These are phyloP conservation scores for Scytalidium sp. DNA, from an alignment of 2,329 filamentous ascomycete species.

Conservation along the genomic window DNA sequence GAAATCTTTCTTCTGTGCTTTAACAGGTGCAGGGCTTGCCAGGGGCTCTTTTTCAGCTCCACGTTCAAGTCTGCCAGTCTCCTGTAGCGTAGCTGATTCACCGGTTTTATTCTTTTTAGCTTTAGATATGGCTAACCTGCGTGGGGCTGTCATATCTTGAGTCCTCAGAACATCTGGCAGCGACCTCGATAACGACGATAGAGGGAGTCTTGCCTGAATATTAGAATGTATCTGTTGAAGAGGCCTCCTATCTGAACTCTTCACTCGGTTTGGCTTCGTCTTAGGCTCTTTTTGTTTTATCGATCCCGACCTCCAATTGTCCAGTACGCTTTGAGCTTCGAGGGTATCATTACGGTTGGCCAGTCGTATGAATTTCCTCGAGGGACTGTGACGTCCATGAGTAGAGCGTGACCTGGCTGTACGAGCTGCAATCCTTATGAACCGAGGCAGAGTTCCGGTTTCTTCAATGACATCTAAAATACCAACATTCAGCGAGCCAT, in stretches of 20 bases:
- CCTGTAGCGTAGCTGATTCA: conserved; percentile 26
- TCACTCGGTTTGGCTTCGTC: neutral
- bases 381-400: conserved; percentile 53
- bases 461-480: conserved; percentile 53
- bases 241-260: conserved; percentile 1
- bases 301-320: conserved; percentile 47
- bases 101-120: conserved; percentile 22
- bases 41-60: neutral
- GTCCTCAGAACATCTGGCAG: neutral
- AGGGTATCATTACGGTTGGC: conserved; percentile 58
- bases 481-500: conserved; percentile 46
- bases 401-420: conserved; percentile 44
- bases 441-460: conserved; percentile 41
- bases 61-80: neutral
- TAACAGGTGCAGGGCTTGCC: neutral
- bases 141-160: neutral
- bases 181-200: neutral
- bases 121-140: conserved; percentile 18
- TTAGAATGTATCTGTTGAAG: conserved; percentile 17
- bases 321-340: conserved; percentile 51
- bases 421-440: conserved; percentile 60
- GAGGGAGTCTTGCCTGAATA: conserved; percentile 13
- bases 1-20: conserved; percentile 10
- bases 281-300: conserved; percentile 16
- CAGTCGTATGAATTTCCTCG: conserved; percentile 55